These are phyloP conservation scores for Carex scoparia DNA, from an alignment of 176 grass and related monocot genomes.

Conservation along the genomic window DNA sequence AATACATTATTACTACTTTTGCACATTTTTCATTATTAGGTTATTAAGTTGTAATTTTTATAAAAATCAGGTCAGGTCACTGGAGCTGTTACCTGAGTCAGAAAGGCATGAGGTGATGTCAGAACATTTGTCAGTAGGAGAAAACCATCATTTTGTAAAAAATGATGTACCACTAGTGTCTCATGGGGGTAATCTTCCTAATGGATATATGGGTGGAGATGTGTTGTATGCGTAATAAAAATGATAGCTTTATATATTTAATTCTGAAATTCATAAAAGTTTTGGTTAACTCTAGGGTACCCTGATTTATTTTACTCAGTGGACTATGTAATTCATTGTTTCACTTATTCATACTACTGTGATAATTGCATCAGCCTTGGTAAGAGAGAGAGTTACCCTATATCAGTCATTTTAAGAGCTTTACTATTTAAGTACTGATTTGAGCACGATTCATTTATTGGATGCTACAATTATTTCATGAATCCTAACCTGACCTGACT, in stretches of 20 bases:
- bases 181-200: neutral
- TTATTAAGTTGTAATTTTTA: neutral
- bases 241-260: neutral
- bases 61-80: neutral
- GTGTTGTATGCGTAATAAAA: neutral
- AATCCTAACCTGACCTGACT: neutral
- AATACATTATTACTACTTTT: neutral
- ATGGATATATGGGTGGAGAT: neutral
- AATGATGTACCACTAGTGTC: neutral
- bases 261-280: neutral
- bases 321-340: neutral
- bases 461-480: neutral
- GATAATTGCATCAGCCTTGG: neutral
- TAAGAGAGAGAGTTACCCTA: neutral
- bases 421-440: neutral
- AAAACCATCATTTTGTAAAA: neutral
- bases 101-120: slow-evolving; percentile 12
- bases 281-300: neutral
- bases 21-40: neutral
- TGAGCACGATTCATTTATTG: neutral
- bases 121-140: neutral
- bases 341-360: neutral
- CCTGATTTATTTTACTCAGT: neutral
- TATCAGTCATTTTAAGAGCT: neutral
- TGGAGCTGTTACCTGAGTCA: neutral